Base-by-base conservation (phyloP, 441 rosid genomes). In the Croton setiger region DNA sequence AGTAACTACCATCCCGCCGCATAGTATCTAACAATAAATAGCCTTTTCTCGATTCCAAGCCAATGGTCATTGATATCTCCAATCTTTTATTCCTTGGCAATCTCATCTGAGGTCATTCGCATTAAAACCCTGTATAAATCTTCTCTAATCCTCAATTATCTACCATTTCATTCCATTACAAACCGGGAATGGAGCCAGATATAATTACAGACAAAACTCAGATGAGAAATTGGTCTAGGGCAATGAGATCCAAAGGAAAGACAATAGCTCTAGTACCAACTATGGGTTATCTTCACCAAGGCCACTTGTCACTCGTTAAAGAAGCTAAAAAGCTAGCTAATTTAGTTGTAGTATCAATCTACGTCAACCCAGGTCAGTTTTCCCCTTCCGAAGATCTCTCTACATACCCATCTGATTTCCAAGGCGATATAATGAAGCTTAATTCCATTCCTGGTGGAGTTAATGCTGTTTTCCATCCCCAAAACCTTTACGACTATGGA, bases 351-450 rank as follows among this genome's bases (percentile, higher is more conserved):
- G 91, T 94, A 58, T 92, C 98, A 64, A 84, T 90, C 72, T 92
- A 90, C 69, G 93, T 94, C 44, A 94, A 94, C 78, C 98, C 98
- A 58, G 98, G 98, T 72, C 98, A 94, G 79, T 92, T 94, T 69
- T 76, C 98, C 15, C 96, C 96, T 45, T 72, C 86, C 0, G 98
- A 94, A 75, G 98, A 92, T 66, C 88, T 94, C 27, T 86, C 96
- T 49, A 84, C 96, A 1, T 94, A 94, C 94, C 98, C 98, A 12
- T 91, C 96, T 66, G 98, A 94, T 81, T 88, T 94, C 60, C 62
- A 77, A 37, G 97, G 98, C 4, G 97, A 94, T 73, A 59, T 92
- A 37, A 63, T 61, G 33, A 92, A 94, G 70, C 87, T 92, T 69
- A 71, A 71, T 71, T 79, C 88, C 14, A 68, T 86, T 67, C 75